phyloP scores from a whole-genome alignment of 768 basidiomycete genomes.

The Pleurotus salmoneostramineus region DNA sequence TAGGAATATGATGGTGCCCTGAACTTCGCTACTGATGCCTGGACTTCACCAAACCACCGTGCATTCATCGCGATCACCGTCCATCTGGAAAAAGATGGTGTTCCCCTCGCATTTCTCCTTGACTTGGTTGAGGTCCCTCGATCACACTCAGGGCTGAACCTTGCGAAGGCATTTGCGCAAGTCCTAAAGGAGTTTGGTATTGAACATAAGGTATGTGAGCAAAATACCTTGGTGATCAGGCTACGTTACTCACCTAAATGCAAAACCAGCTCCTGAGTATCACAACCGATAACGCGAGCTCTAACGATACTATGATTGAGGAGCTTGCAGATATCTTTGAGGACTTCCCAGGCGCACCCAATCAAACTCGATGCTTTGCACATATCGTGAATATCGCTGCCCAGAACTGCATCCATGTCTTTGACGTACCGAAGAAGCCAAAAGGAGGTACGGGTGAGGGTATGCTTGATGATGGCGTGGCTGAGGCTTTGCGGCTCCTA shows the following conservation, averaged over 20 bases:
- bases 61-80: conserved; percentile 16
- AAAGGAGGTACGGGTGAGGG: no score
- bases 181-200: conserved; percentile 32
- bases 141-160: conserved; percentile 28
- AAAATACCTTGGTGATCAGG: neutral
- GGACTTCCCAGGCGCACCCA: conserved; percentile 17
- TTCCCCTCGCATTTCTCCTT: conserved; percentile 21
- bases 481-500: neutral
- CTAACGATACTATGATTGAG: conserved; percentile 30
- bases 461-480: neutral
- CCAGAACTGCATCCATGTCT: conserved; percentile 24
- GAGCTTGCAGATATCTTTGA: conserved; percentile 18
- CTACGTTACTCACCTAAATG: neutral
- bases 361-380: conserved; percentile 28
- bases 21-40: conserved; percentile 20
- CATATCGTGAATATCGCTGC: conserved; percentile 35
- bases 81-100: conserved; percentile 26
- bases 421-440: conserved; percentile 21
- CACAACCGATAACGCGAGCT: conserved; percentile 30
- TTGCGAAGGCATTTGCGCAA: conserved; percentile 27
- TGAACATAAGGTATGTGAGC: conserved; percentile 24
- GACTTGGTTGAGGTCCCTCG: conserved; percentile 33
- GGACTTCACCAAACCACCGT: conserved; percentile 13
- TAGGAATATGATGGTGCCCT: conserved; percentile 23
- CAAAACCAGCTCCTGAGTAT: conserved; percentile 24